Base-by-base conservation (phyloP, 1,284 basidiomycete genomes). In the Moesziomyces aphidis region DNA sequence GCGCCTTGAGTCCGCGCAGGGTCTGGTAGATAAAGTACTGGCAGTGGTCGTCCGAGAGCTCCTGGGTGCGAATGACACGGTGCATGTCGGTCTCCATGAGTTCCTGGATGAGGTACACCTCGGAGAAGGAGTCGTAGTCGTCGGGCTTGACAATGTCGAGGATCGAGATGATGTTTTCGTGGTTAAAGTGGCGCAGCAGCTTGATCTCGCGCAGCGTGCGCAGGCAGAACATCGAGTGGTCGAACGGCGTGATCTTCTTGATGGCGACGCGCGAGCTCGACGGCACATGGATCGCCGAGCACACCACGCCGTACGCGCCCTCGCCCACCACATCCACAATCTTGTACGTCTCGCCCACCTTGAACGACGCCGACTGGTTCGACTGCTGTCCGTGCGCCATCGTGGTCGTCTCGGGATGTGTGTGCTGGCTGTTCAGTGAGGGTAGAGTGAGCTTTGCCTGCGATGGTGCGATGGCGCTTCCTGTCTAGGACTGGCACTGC, bases 1-100 rank as follows among this genome's bases (percentile, higher is more conserved):
- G 68, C 39, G 83, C 83, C 62, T 85, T 85, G 51, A 85, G 72
- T 2, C 83, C 83, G 21, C 84, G 72, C 39, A 85, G 60, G 10
- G 83, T 85, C 61, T 96, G 94, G 85, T 97, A 97, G 78, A 95
- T 91, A 85, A 96, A 96, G 85, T 97, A 97, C 85, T 96, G 94
- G 82, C 91, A 94, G 85, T 96, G 95, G 83, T 95, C 93, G 81
- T 95, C 82, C 6, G 81, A 82, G n/a, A 83, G 76, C 51, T 85
- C 80, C 62, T 85, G 84, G 1, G 83, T 85, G 11, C 84, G 78
- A 45, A 85, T 84, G 49, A 85, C 83, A 0, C 82, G 70, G 55
- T 84, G 83, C 78, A 84, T 78, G 48, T 84, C 83, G 19, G 83
- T 84, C 61, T 84, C 83, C 83, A 84, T 84, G 15, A 84, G 65